Evolutionary conservation across 2,329 filamentous ascomycete species (phyloP), one percentile per base, ranked within the genome.

Genomic region (Aspergillus brasiliensis): DNA sequence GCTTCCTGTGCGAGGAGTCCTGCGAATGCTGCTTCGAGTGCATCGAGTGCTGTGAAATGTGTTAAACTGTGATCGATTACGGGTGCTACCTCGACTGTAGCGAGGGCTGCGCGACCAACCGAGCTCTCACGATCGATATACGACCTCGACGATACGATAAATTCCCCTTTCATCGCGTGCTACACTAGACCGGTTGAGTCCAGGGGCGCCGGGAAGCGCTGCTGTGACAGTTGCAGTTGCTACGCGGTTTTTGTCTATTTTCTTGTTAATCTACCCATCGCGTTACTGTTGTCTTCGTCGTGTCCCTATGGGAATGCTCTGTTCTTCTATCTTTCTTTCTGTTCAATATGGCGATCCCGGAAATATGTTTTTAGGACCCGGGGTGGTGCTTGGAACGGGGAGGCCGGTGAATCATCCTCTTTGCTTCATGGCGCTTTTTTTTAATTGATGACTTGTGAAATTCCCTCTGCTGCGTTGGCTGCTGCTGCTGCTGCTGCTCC

Each of bases 1-100:
- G 85, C 69, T 88, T 85, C 74, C 79, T 88, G 27, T 86, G 84
- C 67, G 86, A 87, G 69, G 86, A 88, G 73, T 80, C 82, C 27
- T 88, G 86, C 68, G 85, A 87, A 72, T 87, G 85, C 75, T 88
- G 85, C 69, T 77, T 81, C n/a, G 85, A 87, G 5, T 87, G 84
- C 72, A 83, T 83, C 67, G 84, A 84, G 60, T 85, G 82, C 72
- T 80, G 75, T 56, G 73, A 76, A 53, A 69, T 73, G 69, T 77
- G 74, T 63, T 76, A 73, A 67, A 48, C 56, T 56, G 58, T 44
- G 56, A 67, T 62, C 61, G 53, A 69, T 53, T 25, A 53, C 57
- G 63, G 64, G 63, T 68, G 67, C 54, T 56, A 62, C 62, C 38
- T 44, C 38, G 40, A 19, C 19, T 46, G 40, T 13, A 47, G 70